Base-by-base conservation (phyloP, 2,329 filamentous ascomycete species). In the Neofusicoccum cordaticola region DNA sequence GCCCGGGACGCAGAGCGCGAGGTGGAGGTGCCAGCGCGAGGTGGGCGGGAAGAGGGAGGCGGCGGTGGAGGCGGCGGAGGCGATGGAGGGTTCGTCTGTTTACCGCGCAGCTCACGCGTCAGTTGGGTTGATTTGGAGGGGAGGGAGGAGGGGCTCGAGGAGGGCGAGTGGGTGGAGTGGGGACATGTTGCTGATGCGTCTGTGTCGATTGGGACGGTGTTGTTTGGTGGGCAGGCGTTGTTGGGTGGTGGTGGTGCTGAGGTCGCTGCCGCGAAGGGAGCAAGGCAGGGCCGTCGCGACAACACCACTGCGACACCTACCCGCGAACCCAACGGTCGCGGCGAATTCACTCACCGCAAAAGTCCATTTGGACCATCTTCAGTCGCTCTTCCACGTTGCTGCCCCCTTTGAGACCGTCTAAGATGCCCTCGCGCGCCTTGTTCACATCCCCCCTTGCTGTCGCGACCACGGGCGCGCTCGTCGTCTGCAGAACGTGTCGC, bases 1-100 rank as follows among this genome's bases (percentile, higher is more conserved):
- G 0, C 91, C 92, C 0, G 91, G 90, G 2, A 93, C 78, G 35
- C 85, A 85, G 70, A 92, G 85, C 2, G 86, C 86, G 48, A 94
- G 83, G 66, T 88, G 89, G 12, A 95, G 64, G 37, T 65, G 64
- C 51, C 62, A 58, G n/a, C 34, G 47, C 35, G 50, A 22, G 0
- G 60, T 47, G 2, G 66, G 57, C 0, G 85, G 83, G 74, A 89
- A 89, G 8, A 85, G 77, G 6, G 78, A 72, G 22, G 78, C 78
- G 34, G 87, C 87, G 52, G 74, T 73, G 3, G 85, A 80, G 17
- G 90, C 87, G 44, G 84, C 83, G 52, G 78, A 71, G 44, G 79
- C 76, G 65, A 95, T 85, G 41, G 85, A 85, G 34, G 78, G 67
- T 76, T 93, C 90, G 70, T 90, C 85, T 86, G 19, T 31, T 31